Conservation (phyloP, 257 asterid species). For the Scutellaria galericulata region DNA sequence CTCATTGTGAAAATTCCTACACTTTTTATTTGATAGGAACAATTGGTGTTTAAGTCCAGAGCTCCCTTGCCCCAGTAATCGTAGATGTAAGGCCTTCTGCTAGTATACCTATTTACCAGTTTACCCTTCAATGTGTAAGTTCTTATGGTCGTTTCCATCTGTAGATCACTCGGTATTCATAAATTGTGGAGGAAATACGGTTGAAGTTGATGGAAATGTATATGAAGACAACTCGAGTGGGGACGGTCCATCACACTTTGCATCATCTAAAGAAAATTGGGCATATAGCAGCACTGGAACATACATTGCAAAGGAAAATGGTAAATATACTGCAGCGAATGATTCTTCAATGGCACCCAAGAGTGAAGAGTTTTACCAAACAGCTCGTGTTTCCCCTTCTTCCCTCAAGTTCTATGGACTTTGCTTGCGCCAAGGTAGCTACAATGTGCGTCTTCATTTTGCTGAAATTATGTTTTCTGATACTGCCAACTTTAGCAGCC, state of each 20-base stretch:
- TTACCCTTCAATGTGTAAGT: conserved; percentile 9
- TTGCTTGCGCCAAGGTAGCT: conserved; percentile 83
- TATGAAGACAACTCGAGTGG: conserved; percentile 62
- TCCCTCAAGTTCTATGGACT: conserved; percentile 80
- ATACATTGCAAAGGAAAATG: conserved; percentile 27
- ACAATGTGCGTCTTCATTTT: conserved; percentile 84
- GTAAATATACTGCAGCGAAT: conserved; percentile 37
- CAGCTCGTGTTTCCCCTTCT: conserved; percentile 81
- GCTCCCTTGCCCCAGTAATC: conserved; percentile 62
- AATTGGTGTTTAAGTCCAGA: conserved; percentile 75
- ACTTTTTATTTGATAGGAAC: conserved; percentile 36
- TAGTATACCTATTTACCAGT: neutral
- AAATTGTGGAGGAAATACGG: conserved; percentile 78
- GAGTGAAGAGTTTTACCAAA: conserved; percentile 54
- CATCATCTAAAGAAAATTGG: conserved; percentile 54
- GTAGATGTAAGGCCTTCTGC: conserved; percentile 49
- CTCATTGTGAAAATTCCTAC: conserved; percentile 30
- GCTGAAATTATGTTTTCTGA: conserved; percentile 79
- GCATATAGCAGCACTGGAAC: conserved; percentile 83
- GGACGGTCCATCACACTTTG: conserved; percentile 61
- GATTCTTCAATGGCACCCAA: conserved; percentile 36
- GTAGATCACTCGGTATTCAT: conserved; percentile 70
- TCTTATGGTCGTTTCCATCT: conserved; percentile 29
- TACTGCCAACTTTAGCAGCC: conserved; percentile 61
- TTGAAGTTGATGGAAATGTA: conserved; percentile 49